A percentile compares a stretch with the other conserved stretches of the same genome.
Conservation (phyloP, 1,284 basidiomycete species). For the Cryptococcus sp. region DNA sequence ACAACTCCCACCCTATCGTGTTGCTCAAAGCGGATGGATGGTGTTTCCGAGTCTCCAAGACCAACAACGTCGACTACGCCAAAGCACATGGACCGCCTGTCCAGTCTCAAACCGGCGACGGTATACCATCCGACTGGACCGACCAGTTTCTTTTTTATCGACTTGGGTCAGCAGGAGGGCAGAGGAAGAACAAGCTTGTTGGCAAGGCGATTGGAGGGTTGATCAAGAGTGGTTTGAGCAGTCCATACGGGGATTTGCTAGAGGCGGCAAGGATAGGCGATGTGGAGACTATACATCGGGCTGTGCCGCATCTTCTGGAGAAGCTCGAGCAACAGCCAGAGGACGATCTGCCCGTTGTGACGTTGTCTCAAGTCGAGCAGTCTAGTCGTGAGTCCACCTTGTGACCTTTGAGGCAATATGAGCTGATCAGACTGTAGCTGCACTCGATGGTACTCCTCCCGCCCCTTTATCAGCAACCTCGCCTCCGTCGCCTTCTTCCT, state of each 20-base stretch:
- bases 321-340: too few relatives aligned
- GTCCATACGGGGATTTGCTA: conserved; percentile 22
- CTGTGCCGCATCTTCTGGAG: neutral
- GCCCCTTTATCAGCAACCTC: too few relatives aligned
- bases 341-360: neutral
- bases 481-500: too few relatives aligned
- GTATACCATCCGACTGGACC: neutral
- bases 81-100: conserved; percentile 30
- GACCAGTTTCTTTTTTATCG: neutral
- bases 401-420: too few relatives aligned
- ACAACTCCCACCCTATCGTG: conserved; percentile 41
- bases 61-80: conserved; percentile 19
- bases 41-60: conserved; percentile 42
- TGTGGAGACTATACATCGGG: neutral
- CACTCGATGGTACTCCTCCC: too few relatives aligned
- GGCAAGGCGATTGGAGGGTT: conserved; percentile 15
- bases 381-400: too few relatives aligned
- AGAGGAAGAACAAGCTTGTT: neutral
- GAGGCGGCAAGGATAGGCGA: neutral
- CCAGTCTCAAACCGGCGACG: conserved; percentile 10
- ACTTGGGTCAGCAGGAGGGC: neutral
- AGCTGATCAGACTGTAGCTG: too few relatives aligned
- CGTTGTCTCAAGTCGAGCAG: neutral
- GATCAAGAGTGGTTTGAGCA: conserved; percentile 21
- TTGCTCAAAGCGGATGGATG: conserved; percentile 40